Percentiles rank a stretch among this genome's conserved stretches.
These are phyloP conservation scores for Xylaria sp. DNA, from an alignment of 2,329 filamentous ascomycete species.

Conservation along the genomic window DNA sequence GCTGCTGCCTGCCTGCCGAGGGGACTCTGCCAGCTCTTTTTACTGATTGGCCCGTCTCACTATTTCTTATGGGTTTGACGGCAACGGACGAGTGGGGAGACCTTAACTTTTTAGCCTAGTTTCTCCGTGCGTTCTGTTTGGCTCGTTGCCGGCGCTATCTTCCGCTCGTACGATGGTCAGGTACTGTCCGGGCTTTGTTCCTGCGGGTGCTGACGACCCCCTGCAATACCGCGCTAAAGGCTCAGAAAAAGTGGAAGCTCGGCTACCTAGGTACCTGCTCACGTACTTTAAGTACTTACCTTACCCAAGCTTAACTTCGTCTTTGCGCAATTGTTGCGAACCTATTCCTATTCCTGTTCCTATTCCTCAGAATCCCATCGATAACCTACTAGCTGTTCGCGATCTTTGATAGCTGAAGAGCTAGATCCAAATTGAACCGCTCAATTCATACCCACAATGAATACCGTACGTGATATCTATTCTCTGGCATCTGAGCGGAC, in stretches of 20 bases:
- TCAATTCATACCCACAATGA: constrained; percentile 30
- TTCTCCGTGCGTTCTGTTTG: constrained; percentile 1
- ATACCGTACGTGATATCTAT: constrained; percentile 36
- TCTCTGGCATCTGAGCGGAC: background rate
- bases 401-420: background rate
- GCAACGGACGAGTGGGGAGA: background rate
- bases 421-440: background rate
- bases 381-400: background rate
- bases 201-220: constrained; percentile 15
- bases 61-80: background rate
- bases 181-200: background rate
- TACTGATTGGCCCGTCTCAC: background rate
- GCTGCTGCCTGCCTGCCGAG: constrained; percentile 1
- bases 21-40: background rate
- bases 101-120: constrained; percentile 9
- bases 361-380: background rate
- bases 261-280: constrained; percentile 6
- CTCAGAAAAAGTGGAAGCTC: constrained; percentile 32
- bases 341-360: background rate
- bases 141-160: background rate
- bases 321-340: constrained; percentile 13
- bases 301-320: constrained; percentile 23
- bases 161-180: background rate
- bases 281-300: constrained; percentile 8
- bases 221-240: constrained; percentile 16